Evolutionary conservation across 2,329 filamentous ascomycete genomes (phyloP).

Genomic region (Parascedosporium putredinis): DNA sequence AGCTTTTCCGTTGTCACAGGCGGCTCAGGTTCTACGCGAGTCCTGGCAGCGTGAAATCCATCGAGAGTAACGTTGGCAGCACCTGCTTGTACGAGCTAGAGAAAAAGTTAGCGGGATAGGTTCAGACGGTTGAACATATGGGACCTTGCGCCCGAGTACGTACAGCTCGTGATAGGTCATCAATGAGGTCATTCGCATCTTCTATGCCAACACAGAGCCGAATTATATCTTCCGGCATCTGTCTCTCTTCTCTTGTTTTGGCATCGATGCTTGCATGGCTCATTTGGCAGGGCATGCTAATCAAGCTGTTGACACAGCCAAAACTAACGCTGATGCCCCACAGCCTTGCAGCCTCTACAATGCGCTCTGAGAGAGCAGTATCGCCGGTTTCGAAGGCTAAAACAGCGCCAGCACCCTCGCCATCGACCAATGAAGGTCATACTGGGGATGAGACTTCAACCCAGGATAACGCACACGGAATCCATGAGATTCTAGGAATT

Average conservation of each 20-base stretch:
- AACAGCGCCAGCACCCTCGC: conserved; percentile 85
- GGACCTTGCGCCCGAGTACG: conserved; percentile 28
- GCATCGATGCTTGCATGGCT: conserved; percentile 97
- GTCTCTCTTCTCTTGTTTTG: conserved; percentile 77
- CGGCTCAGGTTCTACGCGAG: neutral
- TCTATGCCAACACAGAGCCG: conserved; percentile 94
- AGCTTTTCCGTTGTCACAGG: neutral
- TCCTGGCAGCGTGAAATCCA: conserved; percentile 51
- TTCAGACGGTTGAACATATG: neutral
- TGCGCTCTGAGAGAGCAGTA: conserved; percentile 70
- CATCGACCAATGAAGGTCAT: conserved; percentile 92
- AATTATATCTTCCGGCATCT: conserved; percentile 95
- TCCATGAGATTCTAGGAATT: conserved; percentile 81
- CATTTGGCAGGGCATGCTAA: conserved; percentile 99
- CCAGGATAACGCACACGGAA: conserved; percentile 96
- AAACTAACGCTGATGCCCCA: conserved; percentile 97
- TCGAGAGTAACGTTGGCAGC: conserved; percentile 80
- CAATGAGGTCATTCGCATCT: conserved; percentile 81
- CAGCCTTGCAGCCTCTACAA: conserved; percentile 83
- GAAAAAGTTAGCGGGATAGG: conserved; percentile 15
- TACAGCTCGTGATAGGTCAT: conserved; percentile 85
- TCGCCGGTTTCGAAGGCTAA: conserved; percentile 95
- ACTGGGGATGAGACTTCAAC: conserved; percentile 88
- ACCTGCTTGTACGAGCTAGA: conserved; percentile 80
- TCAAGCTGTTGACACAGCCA: conserved; percentile 94